phyloP scores from a whole-genome alignment of 1,139 yeast genomes.

The Sugiyamaella neomexicana region DNA sequence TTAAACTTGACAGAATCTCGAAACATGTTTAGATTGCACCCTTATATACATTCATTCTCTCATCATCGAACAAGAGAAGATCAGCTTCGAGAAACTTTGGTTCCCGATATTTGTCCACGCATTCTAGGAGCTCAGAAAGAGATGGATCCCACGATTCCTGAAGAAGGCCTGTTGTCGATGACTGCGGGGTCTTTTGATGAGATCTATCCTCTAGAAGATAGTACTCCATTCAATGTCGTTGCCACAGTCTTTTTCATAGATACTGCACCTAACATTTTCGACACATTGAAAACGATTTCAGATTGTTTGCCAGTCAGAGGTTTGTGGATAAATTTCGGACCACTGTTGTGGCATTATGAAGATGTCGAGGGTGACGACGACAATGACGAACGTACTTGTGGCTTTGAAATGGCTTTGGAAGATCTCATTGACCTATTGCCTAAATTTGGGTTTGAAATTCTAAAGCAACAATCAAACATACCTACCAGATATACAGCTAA shows the following conservation, averaged over 20 bases:
- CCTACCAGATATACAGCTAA: conserved; percentile 54
- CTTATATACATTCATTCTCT: conserved; percentile 73
- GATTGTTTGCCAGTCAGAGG: conserved; percentile 58
- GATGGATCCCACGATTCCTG: conserved; percentile 47
- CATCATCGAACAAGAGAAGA: conserved; percentile 54
- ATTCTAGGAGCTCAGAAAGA: conserved; percentile 33
- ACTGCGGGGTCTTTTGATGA: conserved; percentile 80
- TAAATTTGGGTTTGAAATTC: conserved; percentile 56
- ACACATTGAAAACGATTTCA: conserved; percentile 60
- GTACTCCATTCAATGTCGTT: conserved; percentile 49
- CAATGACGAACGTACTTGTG: conserved; percentile 45
- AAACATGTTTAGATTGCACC: conserved; percentile 62
- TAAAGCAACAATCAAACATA: conserved; percentile 48
- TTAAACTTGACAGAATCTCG: conserved; percentile 54
- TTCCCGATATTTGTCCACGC: conserved; percentile 46
- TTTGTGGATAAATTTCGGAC: conserved; percentile 82
- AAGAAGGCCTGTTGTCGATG: conserved; percentile 62
- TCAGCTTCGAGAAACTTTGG: conserved; percentile 53
- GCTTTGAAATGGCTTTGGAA: conserved; percentile 64
- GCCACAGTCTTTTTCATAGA: conserved; percentile 79
- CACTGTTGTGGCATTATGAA: conserved; percentile 84
- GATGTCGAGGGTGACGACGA: conserved; percentile 42
- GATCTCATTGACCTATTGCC: conserved; percentile 55
- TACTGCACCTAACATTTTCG: conserved; percentile 71
- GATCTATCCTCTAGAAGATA: conserved; percentile 53